Conservation (phyloP, 1,139 yeast species). For the Debaryomyces singareniensis region DNA sequence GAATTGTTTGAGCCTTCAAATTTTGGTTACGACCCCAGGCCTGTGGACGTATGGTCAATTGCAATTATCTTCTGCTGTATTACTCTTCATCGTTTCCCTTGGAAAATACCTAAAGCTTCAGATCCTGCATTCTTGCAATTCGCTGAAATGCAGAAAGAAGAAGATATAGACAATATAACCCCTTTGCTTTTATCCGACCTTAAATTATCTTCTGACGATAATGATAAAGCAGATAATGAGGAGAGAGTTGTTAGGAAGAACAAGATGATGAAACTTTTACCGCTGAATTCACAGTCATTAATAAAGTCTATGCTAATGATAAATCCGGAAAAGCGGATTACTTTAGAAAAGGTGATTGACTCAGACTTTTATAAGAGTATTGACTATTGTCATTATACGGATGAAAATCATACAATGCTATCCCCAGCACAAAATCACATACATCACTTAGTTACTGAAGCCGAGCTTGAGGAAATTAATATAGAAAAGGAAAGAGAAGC, state of each 20-base stretch:
- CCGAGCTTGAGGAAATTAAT: slow-evolving; percentile 39
- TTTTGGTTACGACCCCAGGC: slow-evolving; percentile 59
- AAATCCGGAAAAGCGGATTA: slow-evolving; percentile 20
- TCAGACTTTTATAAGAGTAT: slow-evolving; percentile 24
- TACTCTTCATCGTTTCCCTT: slow-evolving; percentile 67
- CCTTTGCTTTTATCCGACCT: slow-evolving; percentile 3
- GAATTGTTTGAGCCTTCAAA: slow-evolving; percentile 50
- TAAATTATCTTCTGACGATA: slow-evolving; percentile 1
- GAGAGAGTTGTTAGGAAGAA: slow-evolving; percentile 17
- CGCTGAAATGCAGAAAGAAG: slow-evolving; percentile 16
- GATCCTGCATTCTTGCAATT: slow-evolving; percentile 49
- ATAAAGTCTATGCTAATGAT: slow-evolving; percentile 29
- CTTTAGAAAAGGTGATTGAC: slow-evolving; percentile 24
- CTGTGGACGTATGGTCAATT: slow-evolving; percentile 72
- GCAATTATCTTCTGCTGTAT: slow-evolving; percentile 75
- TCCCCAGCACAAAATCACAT: slow-evolving; percentile 29
- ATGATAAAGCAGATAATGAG: slow-evolving; percentile 1
- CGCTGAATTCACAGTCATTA: slow-evolving; percentile 25
- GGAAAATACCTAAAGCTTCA: slow-evolving; percentile 63
- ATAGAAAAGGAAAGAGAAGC: slow-evolving; percentile 31
- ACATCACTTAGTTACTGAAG: slow-evolving; percentile 56
- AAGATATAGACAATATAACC: slow-evolving; percentile 5
- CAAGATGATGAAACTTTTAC: slow-evolving; percentile 31
- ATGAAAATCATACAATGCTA: slow-evolving; percentile 5
- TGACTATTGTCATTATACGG: slow-evolving; percentile 19